Base-by-base conservation (phyloP, 768 basidiomycete genomes). In the Russula dissimulans region DNA sequence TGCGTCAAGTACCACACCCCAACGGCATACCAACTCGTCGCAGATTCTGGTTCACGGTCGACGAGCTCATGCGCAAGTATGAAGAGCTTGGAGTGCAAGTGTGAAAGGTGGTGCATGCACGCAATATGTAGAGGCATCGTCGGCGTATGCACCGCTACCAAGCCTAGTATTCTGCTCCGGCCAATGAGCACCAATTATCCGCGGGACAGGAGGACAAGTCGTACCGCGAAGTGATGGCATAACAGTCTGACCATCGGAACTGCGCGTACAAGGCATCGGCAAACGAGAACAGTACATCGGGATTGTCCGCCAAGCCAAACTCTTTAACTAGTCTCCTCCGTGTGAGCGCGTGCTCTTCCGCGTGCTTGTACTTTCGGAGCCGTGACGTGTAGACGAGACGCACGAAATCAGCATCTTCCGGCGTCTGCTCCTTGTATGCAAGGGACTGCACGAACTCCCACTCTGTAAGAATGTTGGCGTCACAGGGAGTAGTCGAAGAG, bases 21-120 rank as follows among this genome's bases (percentile, higher is more conserved):
- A 26, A 98, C 97, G 4, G 97, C 92, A 72, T 98, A 99, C 97
- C 97, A 99, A 66, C 91, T 95, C 55, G 91, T 82, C 0, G 93
- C 86, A 45, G 90, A 87, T 68, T 94, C 91, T 0, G 97, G 95
- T 69, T 97, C 95, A 49, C 83, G 84, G 56, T 97, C 91, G 17
- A 97, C 94, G 70, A 99, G 82, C 69, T 97, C 91, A 68, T 98
- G 97, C 0, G 97, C 97, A 42, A 98, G 80, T 63, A 99, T 87
- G 75, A 97, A 99, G 6, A 99, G 81, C 66, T 88, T 87, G 3
- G 95, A 94, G 67, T 95, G 90, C 11, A 97, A 76, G 70, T 95
- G 87, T 29, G 86, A 83, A 18, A 98, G 78, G 72, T 99, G 95
- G 69, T 95, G 90, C 91, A 98, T 95, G 80, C 95, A 97, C 4